Base-by-base conservation (phyloP, 2,329 filamentous ascomycete genomes). In the Pseudopithomyces chartarum region DNA sequence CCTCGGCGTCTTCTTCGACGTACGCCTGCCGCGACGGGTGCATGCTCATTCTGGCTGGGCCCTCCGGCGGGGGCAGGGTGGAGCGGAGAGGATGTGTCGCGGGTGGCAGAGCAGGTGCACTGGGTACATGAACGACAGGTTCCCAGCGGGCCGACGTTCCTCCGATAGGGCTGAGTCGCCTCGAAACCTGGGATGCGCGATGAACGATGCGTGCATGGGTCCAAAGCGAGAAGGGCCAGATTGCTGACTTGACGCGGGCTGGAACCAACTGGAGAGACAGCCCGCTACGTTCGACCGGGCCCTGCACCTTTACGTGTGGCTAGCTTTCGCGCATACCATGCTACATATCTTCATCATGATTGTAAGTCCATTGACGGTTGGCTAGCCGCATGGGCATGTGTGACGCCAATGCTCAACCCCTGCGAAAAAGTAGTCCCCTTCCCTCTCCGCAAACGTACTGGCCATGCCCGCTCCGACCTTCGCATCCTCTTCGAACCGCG, bases 11-110 rank as follows among this genome's bases (percentile, higher is more conserved):
- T 42, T 97, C 94, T 82, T 98, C 94, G 62, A 98, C 92, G 77
- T 96, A 97, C 40, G 94, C 94, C 78, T 94, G 90, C 64, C 95
- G 87, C 75, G 94, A 87, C 56, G 94, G 94, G 81, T 97, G 94
- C 81, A 96, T 84, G 74, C 79, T 84, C 73, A 76, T 77, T 19
- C 61, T 71, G 68, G 55, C 52, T 50, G 47, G 56, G 50, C 44
- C 51, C 53, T 57, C 58, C 60, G 38, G 48, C 42, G 56, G 34
- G 57, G 52, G 62, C 56, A 56, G 55, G 54, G 55, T 51, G 42
- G 54, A 29, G 44, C 39, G 34, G 43, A 26, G 52, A 38, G 58
- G 44, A 38, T 56, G 44, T 52, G 55, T 54, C 56, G 49, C 62
- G 55, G 56, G 53, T 57, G 38, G n/a, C 52, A 58, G 36, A 56